These are phyloP conservation scores for Dryadomyces quercivorus DNA, from an alignment of 2,329 filamentous ascomycete species.

Conservation along the genomic window DNA sequence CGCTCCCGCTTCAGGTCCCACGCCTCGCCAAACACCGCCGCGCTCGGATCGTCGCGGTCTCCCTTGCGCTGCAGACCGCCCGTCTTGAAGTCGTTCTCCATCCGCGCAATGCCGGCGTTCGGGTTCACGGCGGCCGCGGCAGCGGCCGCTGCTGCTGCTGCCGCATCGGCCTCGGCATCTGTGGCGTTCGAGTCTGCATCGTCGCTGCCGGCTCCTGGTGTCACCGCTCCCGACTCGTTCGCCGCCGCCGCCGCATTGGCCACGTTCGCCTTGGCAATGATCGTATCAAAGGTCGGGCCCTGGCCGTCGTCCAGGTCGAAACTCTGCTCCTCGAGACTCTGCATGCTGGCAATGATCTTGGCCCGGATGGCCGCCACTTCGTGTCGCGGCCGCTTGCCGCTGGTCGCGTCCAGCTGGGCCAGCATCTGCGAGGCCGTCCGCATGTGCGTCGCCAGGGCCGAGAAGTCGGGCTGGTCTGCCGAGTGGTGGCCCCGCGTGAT, in stretches of 20 bases:
- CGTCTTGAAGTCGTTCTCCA: conserved; percentile 85
- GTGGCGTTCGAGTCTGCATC: background rate
- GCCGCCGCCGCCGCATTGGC: conserved; percentile 25
- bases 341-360: conserved; percentile 85
- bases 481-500: conserved; percentile 32
- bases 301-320: conserved; percentile 64
- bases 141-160: conserved; percentile 24
- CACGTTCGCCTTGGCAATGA: conserved; percentile 61
- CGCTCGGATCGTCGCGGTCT: conserved; percentile 74
- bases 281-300: conserved; percentile 66
- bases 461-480: conserved; percentile 65
- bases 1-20: conserved; percentile 78
- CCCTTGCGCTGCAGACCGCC: conserved; percentile 70
- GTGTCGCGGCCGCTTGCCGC: conserved; percentile 64
- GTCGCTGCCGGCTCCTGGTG: background rate
- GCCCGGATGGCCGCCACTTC: conserved; percentile 76
- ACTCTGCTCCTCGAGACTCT: conserved; percentile 73
- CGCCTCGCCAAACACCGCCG: conserved; percentile 75
- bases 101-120: conserved; percentile 65
- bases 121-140: conserved; percentile 43
- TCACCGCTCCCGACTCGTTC: background rate
- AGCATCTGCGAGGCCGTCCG: conserved; percentile 79
- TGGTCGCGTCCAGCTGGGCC: conserved; percentile 68
- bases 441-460: conserved; percentile 76
- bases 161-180: conserved; percentile 1